Base-by-base conservation (phyloP, 257 asterid species). In the Primulina huaijiensis region DNA sequence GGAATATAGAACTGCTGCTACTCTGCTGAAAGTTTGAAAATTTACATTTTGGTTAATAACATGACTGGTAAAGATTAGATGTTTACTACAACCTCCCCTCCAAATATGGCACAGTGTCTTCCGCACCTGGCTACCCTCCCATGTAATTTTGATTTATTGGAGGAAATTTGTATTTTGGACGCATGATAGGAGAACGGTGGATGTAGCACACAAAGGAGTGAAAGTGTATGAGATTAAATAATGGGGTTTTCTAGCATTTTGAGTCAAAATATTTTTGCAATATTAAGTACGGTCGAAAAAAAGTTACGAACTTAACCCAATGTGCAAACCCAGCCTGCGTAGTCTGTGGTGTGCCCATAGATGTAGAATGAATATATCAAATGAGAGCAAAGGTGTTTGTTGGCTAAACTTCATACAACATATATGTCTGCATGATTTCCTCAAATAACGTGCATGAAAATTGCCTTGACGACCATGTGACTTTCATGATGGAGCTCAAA, bases 401-500 rank as follows among this genome's bases (percentile, higher is more conserved):
- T 50, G 21, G 5, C 21, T 50, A 5, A 50, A 43, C 55, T 43
- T 14, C n/a, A 12, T 5, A 5, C 5, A 43, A 50, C 8, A 16
- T 50, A 17, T 16, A 8, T 50, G 21, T 50, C 57, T 16, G 8
- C 57, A 3, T 50, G 57, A 50, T 16, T 14, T 50, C 8, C 20
- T 16, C 8, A 17, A 14, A 17, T 17, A 14, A 20, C 20, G 65
- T 67, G 65, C 10, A 11, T 38, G 30, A 43, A 35, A 60, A 52
- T 31, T 60, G 12, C 56, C 50, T 40, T 12, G 20, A 3, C n/a
- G 5, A 1, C 55, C 19, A 25, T 59, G 30, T 69, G 31, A 60
- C 60, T 37, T 27, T 58, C 65, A 78, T 57, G 56, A 27, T 35
- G 21, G 35, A 17, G 38, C 37, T 65, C 62, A 25, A n/a, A 9